A percentile compares a stretch with the other conserved stretches of the same genome.
These are phyloP conservation scores for Hyphodiscus hymeniophilus DNA, from an alignment of 495 filamentous ascomycete species.

Conservation along the genomic window DNA sequence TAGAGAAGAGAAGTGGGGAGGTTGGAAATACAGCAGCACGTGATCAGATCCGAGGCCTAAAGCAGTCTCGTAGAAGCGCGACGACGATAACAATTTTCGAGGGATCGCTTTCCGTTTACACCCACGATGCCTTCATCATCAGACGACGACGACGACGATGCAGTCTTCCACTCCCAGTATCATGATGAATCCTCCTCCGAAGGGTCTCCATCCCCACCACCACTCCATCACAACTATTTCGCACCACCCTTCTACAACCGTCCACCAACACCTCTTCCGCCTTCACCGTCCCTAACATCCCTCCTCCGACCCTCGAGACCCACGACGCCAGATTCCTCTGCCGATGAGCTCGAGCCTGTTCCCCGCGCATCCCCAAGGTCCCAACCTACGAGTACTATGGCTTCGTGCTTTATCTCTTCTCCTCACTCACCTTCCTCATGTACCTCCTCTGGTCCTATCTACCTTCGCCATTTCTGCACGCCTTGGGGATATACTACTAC, in stretches of 20 bases:
- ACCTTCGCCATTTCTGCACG: constrained; percentile 83
- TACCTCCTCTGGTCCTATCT: constrained; percentile 94
- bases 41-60: too few species aligned
- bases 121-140: constrained; percentile 36
- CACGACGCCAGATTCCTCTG: constrained; percentile 84
- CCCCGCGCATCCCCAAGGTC: constrained; percentile 82
- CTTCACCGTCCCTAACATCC: constrained; percentile 90
- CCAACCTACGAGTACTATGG: constrained; percentile 99
- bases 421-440: constrained; percentile 69
- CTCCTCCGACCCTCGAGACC: constrained; percentile 87
- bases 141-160: constrained; percentile 32
- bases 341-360: constrained; percentile 73
- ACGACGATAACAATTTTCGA: too few species aligned
- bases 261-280: constrained; percentile 81
- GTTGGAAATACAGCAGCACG: too few species aligned
- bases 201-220: constrained; percentile 20
- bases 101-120: too few species aligned
- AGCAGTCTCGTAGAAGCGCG: too few species aligned
- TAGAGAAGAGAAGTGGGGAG: too few species aligned
- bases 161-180: constrained; percentile 28
- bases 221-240: constrained; percentile 49
- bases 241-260: constrained; percentile 85
- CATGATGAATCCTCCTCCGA: constrained; percentile 24
- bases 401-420: constrained; percentile 89
- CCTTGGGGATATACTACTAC: constrained; percentile 92